A percentile compares a stretch with the other conserved stretches of the same genome.
Evolutionary conservation across 2,329 filamentous ascomycete genomes (phyloP).

Genomic region (Aspergillus unguis): DNA sequence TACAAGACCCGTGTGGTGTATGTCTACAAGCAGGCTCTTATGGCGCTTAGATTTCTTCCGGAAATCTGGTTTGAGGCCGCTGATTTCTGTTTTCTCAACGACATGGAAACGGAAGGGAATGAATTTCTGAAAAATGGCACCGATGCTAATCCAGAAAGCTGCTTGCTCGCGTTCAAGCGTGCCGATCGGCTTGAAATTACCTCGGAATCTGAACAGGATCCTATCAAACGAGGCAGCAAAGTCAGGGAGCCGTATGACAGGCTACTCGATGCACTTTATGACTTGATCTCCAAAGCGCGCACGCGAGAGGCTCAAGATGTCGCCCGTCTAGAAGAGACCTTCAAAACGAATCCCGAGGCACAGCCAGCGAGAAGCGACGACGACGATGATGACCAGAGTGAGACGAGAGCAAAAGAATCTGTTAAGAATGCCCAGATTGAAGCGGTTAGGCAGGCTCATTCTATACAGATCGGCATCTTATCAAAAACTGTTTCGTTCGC

Average conservation of each 20-base stretch:
- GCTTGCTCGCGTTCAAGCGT: slow-evolving; percentile 81
- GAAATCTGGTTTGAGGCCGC: slow-evolving; percentile 95
- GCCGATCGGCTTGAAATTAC: slow-evolving; percentile 82
- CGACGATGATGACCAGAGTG: slow-evolving; percentile 52
- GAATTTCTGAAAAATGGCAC: slow-evolving; percentile 80
- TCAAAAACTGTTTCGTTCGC: slow-evolving; percentile 85
- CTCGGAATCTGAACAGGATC: slow-evolving; percentile 70
- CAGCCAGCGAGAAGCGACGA: slow-evolving; percentile 47
- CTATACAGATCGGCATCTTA: slow-evolving; percentile 69
- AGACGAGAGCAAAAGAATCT: slow-evolving; percentile 50
- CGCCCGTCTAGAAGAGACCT: slow-evolving; percentile 54
- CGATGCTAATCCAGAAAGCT: slow-evolving; percentile 87
- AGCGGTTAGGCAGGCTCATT: slow-evolving; percentile 62
- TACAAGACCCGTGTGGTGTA: slow-evolving; percentile 80
- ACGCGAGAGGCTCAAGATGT: slow-evolving; percentile 63
- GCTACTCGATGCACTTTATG: slow-evolving; percentile 83
- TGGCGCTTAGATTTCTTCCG: slow-evolving; percentile 91
- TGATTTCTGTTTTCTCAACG: slow-evolving; percentile 84
- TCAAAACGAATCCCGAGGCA: slow-evolving; percentile 39
- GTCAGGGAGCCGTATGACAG: slow-evolving; percentile 81
- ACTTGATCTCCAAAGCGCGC: slow-evolving; percentile 69
- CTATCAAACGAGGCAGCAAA: slow-evolving; percentile 61
- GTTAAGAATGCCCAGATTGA: slow-evolving; percentile 55
- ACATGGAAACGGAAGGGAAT: slow-evolving; percentile 66
- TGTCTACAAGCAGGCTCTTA: slow-evolving; percentile 88